Percentiles rank a stretch among this genome's conserved stretches.
These are phyloP conservation scores for Hymenochaete sp. DNA, from an alignment of 1,284 basidiomycete species.

Conservation along the genomic window DNA sequence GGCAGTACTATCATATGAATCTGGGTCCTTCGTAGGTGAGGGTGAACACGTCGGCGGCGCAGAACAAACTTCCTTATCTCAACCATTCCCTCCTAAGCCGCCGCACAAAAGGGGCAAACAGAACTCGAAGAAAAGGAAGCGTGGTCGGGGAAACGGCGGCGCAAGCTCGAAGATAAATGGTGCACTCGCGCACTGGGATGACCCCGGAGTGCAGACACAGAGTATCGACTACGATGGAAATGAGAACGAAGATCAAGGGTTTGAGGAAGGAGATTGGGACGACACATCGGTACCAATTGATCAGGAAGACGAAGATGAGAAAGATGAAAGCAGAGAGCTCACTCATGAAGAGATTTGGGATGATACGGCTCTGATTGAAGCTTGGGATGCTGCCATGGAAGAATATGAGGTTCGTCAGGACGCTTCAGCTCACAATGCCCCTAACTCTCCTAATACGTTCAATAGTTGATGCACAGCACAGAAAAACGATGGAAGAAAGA, in stretches of 20 bases:
- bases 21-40: neutral
- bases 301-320: conserved; percentile 27
- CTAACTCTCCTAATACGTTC: neutral
- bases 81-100: conserved; percentile 8
- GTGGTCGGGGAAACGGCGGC: neutral
- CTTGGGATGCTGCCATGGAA: conserved; percentile 72
- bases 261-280: conserved; percentile 16
- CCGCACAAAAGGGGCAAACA: conserved; percentile 2
- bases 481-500: conserved; percentile 64
- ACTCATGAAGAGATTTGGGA: conserved; percentile 74
- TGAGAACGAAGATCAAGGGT: conserved; percentile 17
- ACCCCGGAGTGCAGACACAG: conserved; percentile 28
- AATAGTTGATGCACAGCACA: conserved; percentile 55
- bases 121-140: conserved; percentile 2
- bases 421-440: neutral
- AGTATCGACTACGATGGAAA: conserved; percentile 27
- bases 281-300: no score
- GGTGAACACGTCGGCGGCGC: neutral
- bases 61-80: no score
- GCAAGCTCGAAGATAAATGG: neutral
- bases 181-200: conserved; percentile 34
- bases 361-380: conserved; percentile 68
- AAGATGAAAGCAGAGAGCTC: conserved; percentile 50
- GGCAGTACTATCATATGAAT: no score
- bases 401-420: conserved; percentile 55